phyloP scores from a whole-genome alignment of 805 yeast genomes.

The Cyberlindnera nakhonratchasimensis region DNA sequence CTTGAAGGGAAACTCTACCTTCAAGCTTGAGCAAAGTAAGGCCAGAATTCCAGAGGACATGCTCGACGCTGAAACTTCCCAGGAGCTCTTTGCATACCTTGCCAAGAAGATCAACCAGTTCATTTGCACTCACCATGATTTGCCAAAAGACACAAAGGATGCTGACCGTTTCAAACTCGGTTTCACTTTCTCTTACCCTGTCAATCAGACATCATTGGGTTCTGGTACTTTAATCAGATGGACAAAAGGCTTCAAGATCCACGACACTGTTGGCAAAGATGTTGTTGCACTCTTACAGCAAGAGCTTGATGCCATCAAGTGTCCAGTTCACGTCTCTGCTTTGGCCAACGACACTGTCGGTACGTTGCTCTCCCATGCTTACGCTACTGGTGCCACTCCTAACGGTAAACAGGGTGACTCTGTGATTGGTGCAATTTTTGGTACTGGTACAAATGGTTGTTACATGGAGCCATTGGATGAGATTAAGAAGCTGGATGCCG shows the following conservation, averaged over 20 bases:
- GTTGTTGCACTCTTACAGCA: conserved; percentile 70
- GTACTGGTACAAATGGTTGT: conserved; percentile 98
- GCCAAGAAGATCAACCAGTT: conserved; percentile 70
- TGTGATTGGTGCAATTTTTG: conserved; percentile 85
- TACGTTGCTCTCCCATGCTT: conserved; percentile 83
- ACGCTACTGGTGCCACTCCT: conserved; percentile 55
- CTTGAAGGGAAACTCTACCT: conserved; percentile 76
- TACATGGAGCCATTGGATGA: conserved; percentile 74
- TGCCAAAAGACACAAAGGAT: conserved; percentile 23
- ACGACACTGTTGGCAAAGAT: conserved; percentile 82
- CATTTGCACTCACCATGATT: conserved; percentile 57
- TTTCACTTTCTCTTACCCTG: conserved; percentile 93
- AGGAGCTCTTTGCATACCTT: conserved; percentile 67
- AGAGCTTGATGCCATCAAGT: conserved; percentile 54
- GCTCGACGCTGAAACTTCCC: conserved; percentile 60
- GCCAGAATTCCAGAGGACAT: conserved; percentile 74
- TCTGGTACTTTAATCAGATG: conserved; percentile 85
- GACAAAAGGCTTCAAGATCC: conserved; percentile 93
- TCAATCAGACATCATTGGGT: conserved; percentile 75
- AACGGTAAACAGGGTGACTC: conserved; percentile 68
- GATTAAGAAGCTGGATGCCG: conserved; percentile 68
- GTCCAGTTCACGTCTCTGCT: conserved; percentile 76
- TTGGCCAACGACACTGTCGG: conserved; percentile 96
- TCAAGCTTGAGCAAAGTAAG: conserved; percentile 70
- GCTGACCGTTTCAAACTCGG: conserved; percentile 62